Percentiles rank a stretch among this genome's conserved stretches.
These are phyloP conservation scores for Solanum stenotomum DNA, from an alignment of 257 asterid species.

Conservation along the genomic window DNA sequence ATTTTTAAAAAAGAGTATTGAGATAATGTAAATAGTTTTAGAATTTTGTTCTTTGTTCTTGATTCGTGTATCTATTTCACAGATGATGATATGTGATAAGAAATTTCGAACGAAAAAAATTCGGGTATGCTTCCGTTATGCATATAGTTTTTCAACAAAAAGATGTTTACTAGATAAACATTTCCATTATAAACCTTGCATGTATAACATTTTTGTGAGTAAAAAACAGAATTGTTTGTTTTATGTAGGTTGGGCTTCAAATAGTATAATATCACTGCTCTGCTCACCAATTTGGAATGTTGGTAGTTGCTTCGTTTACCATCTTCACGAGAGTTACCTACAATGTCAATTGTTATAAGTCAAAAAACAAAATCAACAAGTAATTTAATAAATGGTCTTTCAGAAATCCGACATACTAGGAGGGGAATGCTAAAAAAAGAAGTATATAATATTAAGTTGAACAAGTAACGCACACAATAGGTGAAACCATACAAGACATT, in stretches of 20 bases:
- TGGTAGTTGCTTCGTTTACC: conserved; percentile 57
- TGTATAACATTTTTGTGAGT: neutral
- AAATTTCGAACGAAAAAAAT: no score
- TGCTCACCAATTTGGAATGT: conserved; percentile 50
- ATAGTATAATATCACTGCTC: neutral
- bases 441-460: neutral
- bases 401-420: neutral
- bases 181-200: neutral
- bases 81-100: no score
- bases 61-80: no score
- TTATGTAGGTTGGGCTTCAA: neutral
- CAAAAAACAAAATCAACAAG: neutral
- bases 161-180: neutral
- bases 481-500: neutral
- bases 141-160: no score
- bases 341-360: neutral
- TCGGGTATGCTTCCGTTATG: no score
- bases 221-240: neutral
- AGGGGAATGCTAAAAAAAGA: neutral
- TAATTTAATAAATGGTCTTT: neutral
- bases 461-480: neutral
- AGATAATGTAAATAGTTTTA: no score
- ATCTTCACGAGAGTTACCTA: conserved; percentile 53
- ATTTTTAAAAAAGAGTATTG: no score
- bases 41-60: no score